Evolutionary conservation across 2,329 filamentous ascomycete genomes (phyloP), one percentile per base, ranked within the genome.

Genomic region (Hypoxylon sp.): DNA sequence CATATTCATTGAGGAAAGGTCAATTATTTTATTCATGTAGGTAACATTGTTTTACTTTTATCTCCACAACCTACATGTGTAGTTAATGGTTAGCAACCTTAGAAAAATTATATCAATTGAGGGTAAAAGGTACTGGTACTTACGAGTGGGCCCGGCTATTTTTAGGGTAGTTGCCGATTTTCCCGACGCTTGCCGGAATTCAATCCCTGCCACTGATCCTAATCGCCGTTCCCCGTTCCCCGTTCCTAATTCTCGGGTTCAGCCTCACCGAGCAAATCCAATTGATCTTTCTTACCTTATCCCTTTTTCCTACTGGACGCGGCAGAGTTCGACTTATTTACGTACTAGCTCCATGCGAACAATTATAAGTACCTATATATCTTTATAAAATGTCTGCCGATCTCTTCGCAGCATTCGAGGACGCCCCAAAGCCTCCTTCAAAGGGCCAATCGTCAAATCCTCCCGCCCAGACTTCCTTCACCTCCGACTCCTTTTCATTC

Each of bases 391-490:
- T 87, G 83, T 87, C 84, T 61, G 81, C 83, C 55, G 83, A 87
- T 69, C 78, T 87, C 49, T 83, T 87, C 64, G 83, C 82, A 46
- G 81, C 83, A 59, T 86, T 87, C 61, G 82, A 80, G 63, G 74
- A 72, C 61, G 72, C 76, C 59, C 75, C 65, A 66, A 46, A 67
- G 64, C 53, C 43, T 30, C 58, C 41, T 34, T 58, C 43, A 40
- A 59, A 61, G 49, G 43, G 34, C 9, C 59, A 60, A 37, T 36
- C 51, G 40, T 23, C 45, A 37, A 47, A 52, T 30, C 27, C 65
- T 49, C 61, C 69, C 50, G 67, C 67, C 42, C 46, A 56, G 23
- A 5, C 51, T 16, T 27, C 53, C 11, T 40, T 51, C 12, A 21
- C 46, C 15, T 19, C 56, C 8, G 59, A 55, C 20, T 61, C 62